These are phyloP conservation scores for Saccharomycopsis vini DNA, from an alignment of 805 yeast species.

Conservation along the genomic window DNA sequence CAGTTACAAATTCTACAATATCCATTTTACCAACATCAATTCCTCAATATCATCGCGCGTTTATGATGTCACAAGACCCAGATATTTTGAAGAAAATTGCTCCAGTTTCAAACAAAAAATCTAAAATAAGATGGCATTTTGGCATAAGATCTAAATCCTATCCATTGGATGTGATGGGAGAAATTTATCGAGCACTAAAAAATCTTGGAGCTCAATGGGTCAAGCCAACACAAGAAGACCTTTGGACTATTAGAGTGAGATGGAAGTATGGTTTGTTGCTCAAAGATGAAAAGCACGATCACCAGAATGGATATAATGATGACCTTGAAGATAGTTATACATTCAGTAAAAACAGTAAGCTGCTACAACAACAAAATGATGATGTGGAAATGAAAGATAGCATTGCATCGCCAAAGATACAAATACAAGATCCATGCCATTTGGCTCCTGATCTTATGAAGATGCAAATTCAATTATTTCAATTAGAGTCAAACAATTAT, in stretches of 20 bases:
- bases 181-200: constrained; percentile 87
- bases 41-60: constrained; percentile 91
- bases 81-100: constrained; percentile 27
- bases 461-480: constrained; percentile 95
- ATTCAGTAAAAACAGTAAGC: constrained; percentile 10
- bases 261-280: constrained; percentile 58
- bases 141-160: constrained; percentile 94
- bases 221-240: constrained; percentile 84
- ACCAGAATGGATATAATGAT: constrained; percentile 3
- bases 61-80: constrained; percentile 55
- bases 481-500: constrained; percentile 90
- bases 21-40: constrained; percentile 89
- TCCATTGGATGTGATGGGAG: constrained; percentile 98
- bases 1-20: constrained; percentile 39
- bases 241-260: constrained; percentile 92
- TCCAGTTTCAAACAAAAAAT: constrained; percentile 50
- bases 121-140: constrained; percentile 96
- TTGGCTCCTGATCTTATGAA: constrained; percentile 74
- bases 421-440: not conserved
- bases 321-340: constrained; percentile 8
- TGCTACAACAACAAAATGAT: constrained; percentile 23
- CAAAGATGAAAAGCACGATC: no score
- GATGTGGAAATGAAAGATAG: constrained; percentile 22
- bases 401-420: not conserved
- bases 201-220: constrained; percentile 97